Evolutionary conservation across 2,329 filamentous ascomycete genomes (phyloP), one percentile per base, ranked within the genome.

Genomic region (Calonectria pseudoreteaudii): DNA sequence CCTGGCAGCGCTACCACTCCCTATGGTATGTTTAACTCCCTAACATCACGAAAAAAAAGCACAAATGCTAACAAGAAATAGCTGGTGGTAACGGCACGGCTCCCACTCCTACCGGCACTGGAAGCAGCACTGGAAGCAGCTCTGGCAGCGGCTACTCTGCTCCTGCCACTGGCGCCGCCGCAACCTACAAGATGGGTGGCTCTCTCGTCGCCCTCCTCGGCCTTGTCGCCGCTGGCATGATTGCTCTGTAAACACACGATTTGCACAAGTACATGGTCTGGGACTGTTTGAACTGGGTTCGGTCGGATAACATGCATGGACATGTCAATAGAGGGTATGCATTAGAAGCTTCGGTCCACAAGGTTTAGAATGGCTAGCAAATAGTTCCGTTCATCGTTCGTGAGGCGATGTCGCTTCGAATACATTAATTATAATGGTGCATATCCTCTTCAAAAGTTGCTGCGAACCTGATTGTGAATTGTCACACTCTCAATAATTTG

Each of bases 361-460:
- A 36, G 44, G 31, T 53, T 47, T 66, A 64, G 62, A 26, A 50
- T 62, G 76, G 66, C 72, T 75, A 73, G 72, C 69, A 64, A 70
- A 77, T 76, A 41, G 74, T 75, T 76, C 74, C 72, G 28, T 65
- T 65, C 38, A 26, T 70, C 71, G 75, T 72, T 66, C 60, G 74
- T 76, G 77, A 75, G 77, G 78, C 76, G 30, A 60, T 31, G 68
- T 53, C 65, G 73, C 76, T 79, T 79, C 75, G 64, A 66, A 68
- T 74, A 78, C 71, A 76, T 80, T 80, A 80, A 80, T 80, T 74
- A 69, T 80, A 80, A 80, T 80, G 70, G 72, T 77, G 72, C 70
- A 79, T 71, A 79, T 68, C 69, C 72, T 62, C 56, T 16, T 34
- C 28, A 62, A 36, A 62, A 62, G 31, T 13, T 41, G 56, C 16